A percentile compares a stretch with the other conserved stretches of the same genome.
These are phyloP conservation scores for Rhizomucor miehei DNA, from an alignment of 371 early-diverging fungal species.

Conservation along the genomic window DNA sequence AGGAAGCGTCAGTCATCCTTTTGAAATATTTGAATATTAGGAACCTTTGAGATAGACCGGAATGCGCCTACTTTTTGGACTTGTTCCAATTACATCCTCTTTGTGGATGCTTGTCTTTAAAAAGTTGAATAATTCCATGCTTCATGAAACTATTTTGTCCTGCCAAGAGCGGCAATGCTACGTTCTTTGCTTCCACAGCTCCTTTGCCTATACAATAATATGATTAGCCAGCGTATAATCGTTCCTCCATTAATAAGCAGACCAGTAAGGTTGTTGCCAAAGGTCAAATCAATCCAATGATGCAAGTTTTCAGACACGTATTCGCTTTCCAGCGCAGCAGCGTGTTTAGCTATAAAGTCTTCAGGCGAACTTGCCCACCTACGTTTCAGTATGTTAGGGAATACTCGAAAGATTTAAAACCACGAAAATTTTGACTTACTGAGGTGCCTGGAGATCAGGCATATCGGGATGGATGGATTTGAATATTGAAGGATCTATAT, in stretches of 20 bases:
- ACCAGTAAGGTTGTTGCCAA: slow-evolving; percentile 76
- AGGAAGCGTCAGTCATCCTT: slow-evolving; percentile 4
- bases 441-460: slow-evolving; percentile 66
- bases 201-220: slow-evolving; percentile 48
- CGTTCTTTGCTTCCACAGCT: slow-evolving; percentile 74
- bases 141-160: slow-evolving; percentile 71
- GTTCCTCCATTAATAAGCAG: background rate
- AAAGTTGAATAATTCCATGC: slow-evolving; percentile 74
- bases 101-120: slow-evolving; percentile 71
- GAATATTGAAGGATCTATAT: slow-evolving; percentile 55
- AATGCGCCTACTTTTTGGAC: slow-evolving; percentile 5
- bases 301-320: slow-evolving; percentile 75
- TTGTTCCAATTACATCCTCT: slow-evolving; percentile 50
- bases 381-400: background rate
- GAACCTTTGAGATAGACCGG: background rate
- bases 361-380: slow-evolving; percentile 67
- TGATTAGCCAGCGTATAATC: background rate
- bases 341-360: slow-evolving; percentile 66
- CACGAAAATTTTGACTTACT: slow-evolving; percentile 19
- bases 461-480: slow-evolving; percentile 66
- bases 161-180: slow-evolving; percentile 60
- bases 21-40: background rate
- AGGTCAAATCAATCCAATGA: slow-evolving; percentile 84
- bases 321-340: slow-evolving; percentile 76
- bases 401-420: background rate